Evolutionary conservation across 192 early-diverging fungal genomes (phyloP).

Genomic region (Irineochytrium annulatum): DNA sequence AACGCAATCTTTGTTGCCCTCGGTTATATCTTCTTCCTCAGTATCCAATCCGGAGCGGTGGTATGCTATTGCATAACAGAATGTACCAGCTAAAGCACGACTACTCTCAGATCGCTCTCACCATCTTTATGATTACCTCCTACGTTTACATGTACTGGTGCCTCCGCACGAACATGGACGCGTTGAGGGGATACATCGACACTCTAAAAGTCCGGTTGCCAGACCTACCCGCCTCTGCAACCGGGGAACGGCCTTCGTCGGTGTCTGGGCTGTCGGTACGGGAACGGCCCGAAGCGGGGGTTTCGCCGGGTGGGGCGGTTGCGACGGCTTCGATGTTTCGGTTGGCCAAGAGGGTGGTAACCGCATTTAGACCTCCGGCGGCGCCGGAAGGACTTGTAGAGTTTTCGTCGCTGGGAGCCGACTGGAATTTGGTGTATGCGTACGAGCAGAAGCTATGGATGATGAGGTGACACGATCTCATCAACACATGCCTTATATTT

Average conservation of each 20-base stretch:
- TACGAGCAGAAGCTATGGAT: not conserved
- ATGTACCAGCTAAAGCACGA: not conserved
- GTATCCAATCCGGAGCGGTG: not conserved
- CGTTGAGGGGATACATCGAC: not conserved
- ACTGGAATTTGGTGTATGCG: not conserved
- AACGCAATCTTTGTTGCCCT: not conserved
- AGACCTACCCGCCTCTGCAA: too few relatives aligned
- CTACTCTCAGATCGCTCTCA: not conserved
- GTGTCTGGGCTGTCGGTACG: too few relatives aligned
- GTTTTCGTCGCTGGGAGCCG: constrained; percentile 2
- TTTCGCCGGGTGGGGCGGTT: too few relatives aligned
- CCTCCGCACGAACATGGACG: not conserved
- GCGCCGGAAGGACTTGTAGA: not conserved
- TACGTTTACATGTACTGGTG: constrained; percentile 2
- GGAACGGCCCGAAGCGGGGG: too few relatives aligned
- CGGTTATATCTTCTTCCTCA: not conserved
- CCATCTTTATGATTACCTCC: not conserved
- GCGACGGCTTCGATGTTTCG: too few relatives aligned
- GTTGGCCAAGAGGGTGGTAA: too few relatives aligned
- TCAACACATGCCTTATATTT: too few relatives aligned
- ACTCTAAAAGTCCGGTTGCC: not conserved
- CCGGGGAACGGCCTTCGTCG: too few relatives aligned
- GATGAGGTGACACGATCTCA: not conserved
- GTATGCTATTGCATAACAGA: not conserved
- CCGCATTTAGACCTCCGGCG: not conserved